Base-by-base conservation (phyloP, 805 yeast species). In the Starmerella apicola region DNA sequence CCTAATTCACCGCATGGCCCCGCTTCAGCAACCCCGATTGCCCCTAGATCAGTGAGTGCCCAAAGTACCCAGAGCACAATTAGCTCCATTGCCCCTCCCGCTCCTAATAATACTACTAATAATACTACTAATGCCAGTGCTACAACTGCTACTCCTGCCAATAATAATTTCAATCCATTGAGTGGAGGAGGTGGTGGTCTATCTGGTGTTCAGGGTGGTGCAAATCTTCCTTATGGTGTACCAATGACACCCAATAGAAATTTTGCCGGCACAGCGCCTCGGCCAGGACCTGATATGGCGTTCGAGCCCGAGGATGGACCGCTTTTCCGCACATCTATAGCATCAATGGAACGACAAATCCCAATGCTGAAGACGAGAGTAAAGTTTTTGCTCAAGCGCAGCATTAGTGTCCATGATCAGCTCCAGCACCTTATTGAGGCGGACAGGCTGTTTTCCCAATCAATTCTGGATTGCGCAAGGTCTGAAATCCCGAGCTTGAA, bases 251-350 rank as follows among this genome's bases (percentile, higher is more conserved):
- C 22, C n/a, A n/a, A n/a, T 24, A 24, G 13, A 9, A 9, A 9
- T 12, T 13, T 17, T 16, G 12, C n/a, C 12, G 13, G 26, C 23
- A 29, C 7, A n/a, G 51, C 55, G 13, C 50, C 51, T 3, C 40
- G 61, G 7, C 62, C 61, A 6, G 49, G 49, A 15, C 51, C 49
- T 6, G 55, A 52, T 20, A 52, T 51, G 23, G 42, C 39, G 8
- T 49, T 56, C n/a, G 62, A 59, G 39, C 61, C 63, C 5, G 69
- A 64, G 38, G 70, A 65, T 36, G 69, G 70, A 6, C 70, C 70
- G 3, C 53, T 62, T 18, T 65, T 65, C 49, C 53, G 70, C 16
- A 64, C 67, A 17, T 58, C 67, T 4, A 50, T 65, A 13, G 53
- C 59, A 12, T 43, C 52, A 6, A 52, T 65, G 48, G 70, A 65